These are phyloP conservation scores for Stipa capillata DNA, from an alignment of 176 grass and related monocot genomes.

Conservation along the genomic window DNA sequence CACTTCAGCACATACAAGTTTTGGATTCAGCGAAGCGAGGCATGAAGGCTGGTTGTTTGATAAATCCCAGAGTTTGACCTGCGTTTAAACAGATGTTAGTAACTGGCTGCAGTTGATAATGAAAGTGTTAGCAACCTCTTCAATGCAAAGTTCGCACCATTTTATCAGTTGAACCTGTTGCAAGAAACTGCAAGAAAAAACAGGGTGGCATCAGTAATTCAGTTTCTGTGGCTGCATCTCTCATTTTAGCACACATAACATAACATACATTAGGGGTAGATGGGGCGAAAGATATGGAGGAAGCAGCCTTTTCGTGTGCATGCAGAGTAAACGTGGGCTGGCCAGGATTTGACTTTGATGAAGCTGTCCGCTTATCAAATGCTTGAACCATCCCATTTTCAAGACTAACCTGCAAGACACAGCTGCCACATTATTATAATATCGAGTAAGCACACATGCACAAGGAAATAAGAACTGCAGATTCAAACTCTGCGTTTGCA, in stretches of 20 bases:
- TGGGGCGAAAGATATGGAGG: constrained; percentile 37
- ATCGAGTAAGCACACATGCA: neutral
- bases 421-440: neutral
- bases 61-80: constrained; percentile 79
- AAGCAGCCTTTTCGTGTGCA: constrained; percentile 60
- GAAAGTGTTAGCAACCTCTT: neutral
- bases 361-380: constrained; percentile 64
- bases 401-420: constrained; percentile 69
- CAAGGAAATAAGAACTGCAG: neutral
- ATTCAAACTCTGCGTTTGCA: neutral
- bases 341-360: constrained; percentile 40
- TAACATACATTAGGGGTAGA: constrained; percentile 48
- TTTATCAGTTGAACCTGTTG: constrained; percentile 60
- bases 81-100: neutral
- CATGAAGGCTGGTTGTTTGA: constrained; percentile 54
- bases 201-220: neutral
- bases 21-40: constrained; percentile 39
- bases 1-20: constrained; percentile 32
- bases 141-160: constrained; percentile 17
- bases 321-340: constrained; percentile 70
- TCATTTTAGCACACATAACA: neutral
- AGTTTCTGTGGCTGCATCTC: neutral
- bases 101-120: neutral
- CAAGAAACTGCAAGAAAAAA: constrained; percentile 42
- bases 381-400: constrained; percentile 83